Base-by-base conservation (phyloP, 371 early-diverging fungal genomes). In the Rhizopus sp. region DNA sequence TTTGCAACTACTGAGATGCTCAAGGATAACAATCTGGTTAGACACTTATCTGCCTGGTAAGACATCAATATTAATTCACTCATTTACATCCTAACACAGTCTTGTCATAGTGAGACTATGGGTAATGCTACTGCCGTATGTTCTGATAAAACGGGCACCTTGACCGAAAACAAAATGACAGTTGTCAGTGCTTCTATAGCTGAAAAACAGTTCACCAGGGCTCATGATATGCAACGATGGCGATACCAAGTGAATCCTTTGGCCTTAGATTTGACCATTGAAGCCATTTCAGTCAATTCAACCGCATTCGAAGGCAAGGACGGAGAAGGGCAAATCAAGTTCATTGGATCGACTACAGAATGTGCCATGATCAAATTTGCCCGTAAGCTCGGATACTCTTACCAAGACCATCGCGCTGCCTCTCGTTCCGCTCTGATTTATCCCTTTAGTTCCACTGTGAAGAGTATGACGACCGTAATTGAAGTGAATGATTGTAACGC, bases 141-240 rank as follows among this genome's bases (percentile, higher is more conserved):
- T 75, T 85, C 88, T 10, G 93, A 93, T 76, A 92, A 92, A 75
- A 92, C 92, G 7, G 93, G 92, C 3, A 92, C 93, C 5, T 75
- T 92, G 48, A 92, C 92, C 0, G 81, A 85, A 63, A 93, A 92
- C 78, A 73, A 73, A 40, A 92, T 93, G 92, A 88, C 90, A 6
- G 88, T 92, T n/a, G 91, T 90, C n/a, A 76, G 81, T 46, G 81
- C 74, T 41, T 49, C 52, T 31, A 45, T 80, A 30, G 75, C 73
- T 8, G 67, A 66, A 15, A 41, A 34, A 8, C 50, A 59, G n/a
- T 60, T 63, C 37, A 15, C 47, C 7, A 55, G 53, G 15, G 17
- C 31, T 5, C 38, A 35, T 3, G 60, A 68, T 17, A 38, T 63
- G 9, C 49, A 40, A 0, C 32, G 34, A 7, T 85, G 87, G 83